phyloP scores from a whole-genome alignment of 495 filamentous ascomycete species.

The Pyrenopolyporus hunteri region DNA sequence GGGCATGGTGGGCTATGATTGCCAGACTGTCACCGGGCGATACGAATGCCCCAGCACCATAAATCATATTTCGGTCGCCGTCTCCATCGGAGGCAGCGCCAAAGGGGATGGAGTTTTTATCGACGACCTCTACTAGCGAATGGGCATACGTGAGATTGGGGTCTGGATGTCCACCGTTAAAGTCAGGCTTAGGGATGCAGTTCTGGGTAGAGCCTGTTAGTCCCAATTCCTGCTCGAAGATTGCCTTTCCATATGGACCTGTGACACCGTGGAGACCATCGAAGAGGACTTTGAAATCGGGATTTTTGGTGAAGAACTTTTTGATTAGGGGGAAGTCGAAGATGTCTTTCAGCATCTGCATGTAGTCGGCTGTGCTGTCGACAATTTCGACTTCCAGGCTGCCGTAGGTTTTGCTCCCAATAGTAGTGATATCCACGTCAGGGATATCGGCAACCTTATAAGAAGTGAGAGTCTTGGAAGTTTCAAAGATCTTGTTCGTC shows the following conservation, averaged over 20 bases:
- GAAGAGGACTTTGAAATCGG: constrained; percentile 96
- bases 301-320: constrained; percentile 81
- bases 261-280: constrained; percentile 95
- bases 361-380: constrained; percentile 88
- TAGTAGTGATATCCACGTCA: constrained; percentile 79
- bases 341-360: constrained; percentile 94
- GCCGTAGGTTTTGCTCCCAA: constrained; percentile 85
- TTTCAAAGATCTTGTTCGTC: constrained; percentile 95
- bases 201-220: constrained; percentile 86
- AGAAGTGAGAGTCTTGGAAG: constrained; percentile 82
- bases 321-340: constrained; percentile 97
- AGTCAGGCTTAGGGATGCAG: constrained; percentile 90
- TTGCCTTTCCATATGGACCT: constrained; percentile 90
- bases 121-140: constrained; percentile 90
- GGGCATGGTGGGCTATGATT: constrained; percentile 95
- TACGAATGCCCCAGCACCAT: constrained; percentile 94
- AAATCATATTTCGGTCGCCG: constrained; percentile 99
- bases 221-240: constrained; percentile 92
- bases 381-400: constrained; percentile 91
- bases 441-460: constrained; percentile 92
- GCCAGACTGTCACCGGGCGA: constrained; percentile 96
- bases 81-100: constrained; percentile 96
- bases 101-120: constrained; percentile 91
- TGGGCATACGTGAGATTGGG: constrained; percentile 98
- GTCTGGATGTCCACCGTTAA: constrained; percentile 95